Conservation (phyloP, 176 grass and related monocot genomes). For the Eleusine indica region DNA sequence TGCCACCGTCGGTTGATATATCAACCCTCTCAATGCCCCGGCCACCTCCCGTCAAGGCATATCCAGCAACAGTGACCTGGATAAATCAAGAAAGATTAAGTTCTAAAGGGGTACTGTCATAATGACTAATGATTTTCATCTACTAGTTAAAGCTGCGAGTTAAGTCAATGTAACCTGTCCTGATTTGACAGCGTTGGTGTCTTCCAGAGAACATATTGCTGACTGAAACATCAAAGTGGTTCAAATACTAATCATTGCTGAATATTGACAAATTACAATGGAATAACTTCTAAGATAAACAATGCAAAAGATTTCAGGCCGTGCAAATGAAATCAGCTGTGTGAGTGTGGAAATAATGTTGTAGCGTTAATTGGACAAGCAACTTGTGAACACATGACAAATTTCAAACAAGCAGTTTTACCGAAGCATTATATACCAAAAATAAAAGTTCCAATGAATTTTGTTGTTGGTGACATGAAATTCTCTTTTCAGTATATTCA, state of each 20-base stretch:
- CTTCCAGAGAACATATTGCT: constrained; percentile 74
- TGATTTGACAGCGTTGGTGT: constrained; percentile 34
- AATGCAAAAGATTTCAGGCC: background rate
- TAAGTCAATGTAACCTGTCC: constrained; percentile 47
- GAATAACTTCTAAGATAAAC: constrained; percentile 7
- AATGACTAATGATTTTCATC: background rate
- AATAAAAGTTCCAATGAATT: background rate
- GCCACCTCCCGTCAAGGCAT: constrained; percentile 60
- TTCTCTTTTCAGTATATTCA: background rate
- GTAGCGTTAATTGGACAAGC: background rate
- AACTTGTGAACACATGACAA: background rate
- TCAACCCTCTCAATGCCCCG: constrained; percentile 73
- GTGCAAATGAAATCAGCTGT: background rate
- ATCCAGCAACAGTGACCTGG: constrained; percentile 60
- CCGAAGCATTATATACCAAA: background rate
- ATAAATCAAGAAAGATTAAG: background rate
- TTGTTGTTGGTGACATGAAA: background rate
- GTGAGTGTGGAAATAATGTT: background rate
- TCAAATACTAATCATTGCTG: background rate
- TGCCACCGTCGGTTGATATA: constrained; percentile 57
- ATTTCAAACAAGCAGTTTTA: background rate
- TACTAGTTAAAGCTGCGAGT: background rate
- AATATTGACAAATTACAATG: background rate
- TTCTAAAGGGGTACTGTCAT: background rate
- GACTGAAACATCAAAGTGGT: constrained; percentile 40